Evolutionary conservation across 1,284 basidiomycete genomes (phyloP).

Genomic region (Tilletia caries): DNA sequence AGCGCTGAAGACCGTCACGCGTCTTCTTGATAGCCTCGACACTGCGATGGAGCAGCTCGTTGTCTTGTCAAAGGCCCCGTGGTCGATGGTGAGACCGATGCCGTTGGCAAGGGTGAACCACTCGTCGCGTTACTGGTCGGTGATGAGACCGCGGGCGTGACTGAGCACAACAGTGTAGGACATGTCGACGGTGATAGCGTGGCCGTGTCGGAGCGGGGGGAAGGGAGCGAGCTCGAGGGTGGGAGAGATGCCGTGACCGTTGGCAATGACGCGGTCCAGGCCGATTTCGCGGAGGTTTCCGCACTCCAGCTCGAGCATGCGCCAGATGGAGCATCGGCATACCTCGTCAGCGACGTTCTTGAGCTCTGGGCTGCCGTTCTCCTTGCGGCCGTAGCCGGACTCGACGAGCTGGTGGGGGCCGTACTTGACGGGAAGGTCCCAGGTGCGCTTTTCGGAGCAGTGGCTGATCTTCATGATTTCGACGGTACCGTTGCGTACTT

Average conservation of each 20-base stretch:
- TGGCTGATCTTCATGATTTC: slow-evolving; percentile 58
- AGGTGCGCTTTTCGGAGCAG: slow-evolving; percentile 56
- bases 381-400: slow-evolving; percentile 56
- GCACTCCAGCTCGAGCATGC: slow-evolving; percentile 58
- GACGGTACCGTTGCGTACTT: slow-evolving; percentile 58
- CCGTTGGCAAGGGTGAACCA: slow-evolving; percentile 55
- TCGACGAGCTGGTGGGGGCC: slow-evolving; percentile 57
- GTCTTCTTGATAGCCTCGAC: slow-evolving; percentile 58
- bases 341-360: slow-evolving; percentile 54
- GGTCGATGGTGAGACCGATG: no score
- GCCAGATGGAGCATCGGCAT: slow-evolving; percentile 56
- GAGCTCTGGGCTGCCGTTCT: slow-evolving; percentile 41
- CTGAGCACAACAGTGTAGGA: slow-evolving; percentile 57
- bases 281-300: slow-evolving; percentile 58
- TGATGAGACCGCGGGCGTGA: slow-evolving; percentile 55
- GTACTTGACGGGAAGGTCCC: slow-evolving; percentile 57
- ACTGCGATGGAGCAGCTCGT: slow-evolving; percentile 53
- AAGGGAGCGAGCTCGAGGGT: slow-evolving; percentile 55
- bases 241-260: slow-evolving; percentile 57
- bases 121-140: slow-evolving; percentile 56
- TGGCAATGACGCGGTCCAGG: slow-evolving; percentile 57
- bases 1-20: slow-evolving; percentile 57
- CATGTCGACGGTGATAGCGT: slow-evolving; percentile 58
- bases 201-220: slow-evolving; percentile 55
- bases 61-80: slow-evolving; percentile 55